Base-by-base conservation (phyloP, 2,329 filamentous ascomycete genomes). In the Didymella pinodella region DNA sequence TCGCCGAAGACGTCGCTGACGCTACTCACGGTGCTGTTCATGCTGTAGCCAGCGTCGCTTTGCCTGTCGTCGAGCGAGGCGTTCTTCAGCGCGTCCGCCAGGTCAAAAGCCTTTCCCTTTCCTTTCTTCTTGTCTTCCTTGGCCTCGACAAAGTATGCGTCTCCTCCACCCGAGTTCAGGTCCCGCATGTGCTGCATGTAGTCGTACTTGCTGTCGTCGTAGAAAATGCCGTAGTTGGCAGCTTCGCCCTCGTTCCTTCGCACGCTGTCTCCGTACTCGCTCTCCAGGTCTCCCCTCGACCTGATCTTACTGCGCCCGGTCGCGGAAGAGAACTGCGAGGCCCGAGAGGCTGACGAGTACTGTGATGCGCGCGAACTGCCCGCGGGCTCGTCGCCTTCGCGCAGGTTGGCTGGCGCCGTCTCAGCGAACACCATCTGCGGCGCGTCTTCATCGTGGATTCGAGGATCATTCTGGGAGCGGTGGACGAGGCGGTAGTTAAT, bases 131-230 rank as follows among this genome's bases (percentile, higher is more conserved):
- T 86, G 54, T 84, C 84, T n/a, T 82, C 75, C n/a, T 80, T 76
- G 1, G 86, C 86, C 62, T 97, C 93, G 38, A 99, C 85, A 73
- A 96, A 98, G 47, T 93, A 88, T 29, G 90, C 87, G 54, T 93
- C 89, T 29, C 91, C 91, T 5, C 77, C 79, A 6, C 85, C 79
- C 2, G 73, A 73, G 3, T 82, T 92, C 43, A 99, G 81, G 69
- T 98, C 95, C 54, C 93, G 90, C 84, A 99, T 82, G 79, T 99
- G 95, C 78, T 99, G 95, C 95, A 99, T 99, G 81, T 99, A 99
- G 79, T 99, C 95, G 79, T 99, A 99, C 73, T 92, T 86, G 65
- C 91, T 90, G 79, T 99, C 95, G 78, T 99, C 96, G 77, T 85
- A 99, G 83, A 91, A 99, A 65, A 99, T 87, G 64, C 95, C 95